Conservation (phyloP, 192 early-diverging fungal species). For the Podila horticola region DNA sequence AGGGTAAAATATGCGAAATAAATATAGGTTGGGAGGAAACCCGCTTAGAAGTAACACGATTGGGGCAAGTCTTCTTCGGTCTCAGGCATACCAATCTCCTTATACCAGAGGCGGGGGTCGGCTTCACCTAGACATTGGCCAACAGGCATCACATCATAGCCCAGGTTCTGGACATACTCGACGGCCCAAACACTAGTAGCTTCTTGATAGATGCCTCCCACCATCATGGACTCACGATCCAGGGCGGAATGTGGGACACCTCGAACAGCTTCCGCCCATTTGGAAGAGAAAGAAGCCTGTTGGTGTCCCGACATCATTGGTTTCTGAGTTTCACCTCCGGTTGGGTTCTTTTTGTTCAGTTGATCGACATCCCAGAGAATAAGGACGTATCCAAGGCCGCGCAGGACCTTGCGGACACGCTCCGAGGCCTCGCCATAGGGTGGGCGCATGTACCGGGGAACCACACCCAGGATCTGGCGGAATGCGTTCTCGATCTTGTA, state of each 20-base stretch:
- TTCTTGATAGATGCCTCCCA: constrained; percentile 49
- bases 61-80: constrained; percentile 10
- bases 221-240: constrained; percentile 31
- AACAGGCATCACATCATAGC: constrained; percentile 31
- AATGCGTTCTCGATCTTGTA: constrained; percentile 61
- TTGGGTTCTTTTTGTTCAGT: neutral
- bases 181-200: constrained; percentile 40
- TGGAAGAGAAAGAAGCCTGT: constrained; percentile 21
- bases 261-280: constrained; percentile 45
- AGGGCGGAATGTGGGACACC: constrained; percentile 25
- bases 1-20: neutral
- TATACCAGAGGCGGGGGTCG: constrained; percentile 49
- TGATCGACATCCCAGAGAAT: constrained; percentile 53
- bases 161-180: constrained; percentile 42
- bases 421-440: constrained; percentile 56
- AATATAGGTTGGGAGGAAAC: neutral
- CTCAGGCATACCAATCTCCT: constrained; percentile 30
- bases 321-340: neutral
- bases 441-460: constrained; percentile 68
- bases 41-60: constrained; percentile 13
- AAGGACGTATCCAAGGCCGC: constrained; percentile 34
- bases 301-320: neutral
- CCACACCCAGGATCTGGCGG: constrained; percentile 59
- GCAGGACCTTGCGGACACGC: constrained; percentile 28
- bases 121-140: constrained; percentile 37